Base-by-base conservation (phyloP, 257 asterid genomes). In the Gentiana straminea region DNA sequence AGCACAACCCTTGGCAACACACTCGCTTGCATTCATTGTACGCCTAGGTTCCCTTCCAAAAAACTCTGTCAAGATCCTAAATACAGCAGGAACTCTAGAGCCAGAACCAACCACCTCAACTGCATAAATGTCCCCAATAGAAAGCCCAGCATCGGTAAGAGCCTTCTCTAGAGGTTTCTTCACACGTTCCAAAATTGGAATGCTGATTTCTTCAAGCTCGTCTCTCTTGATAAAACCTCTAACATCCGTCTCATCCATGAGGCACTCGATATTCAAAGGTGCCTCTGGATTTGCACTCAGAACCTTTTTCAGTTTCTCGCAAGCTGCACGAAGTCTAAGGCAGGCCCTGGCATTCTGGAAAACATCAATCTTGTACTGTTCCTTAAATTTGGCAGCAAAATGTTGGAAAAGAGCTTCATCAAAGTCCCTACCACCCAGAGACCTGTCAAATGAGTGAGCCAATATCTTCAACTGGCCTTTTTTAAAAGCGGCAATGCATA, bases 1-100 rank as follows among this genome's bases (percentile, higher is more conserved):
- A 41, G 96, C 98, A 70, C 80, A 67, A 8, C 98, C 98, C 72
- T 91, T 91, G 52, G 96, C 88, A 57, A 91, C 95, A 72, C 95
- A 91, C 71, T 91, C 98, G 59, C 96, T 87, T 15, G 96, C 98
- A 69, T 91, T 91, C 98, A 91, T 91, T 51, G 98, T 91, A 8
- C 98, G 95, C 63, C 94, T 79, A 9, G 96, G 98, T 67, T 91
- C 96, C 78, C 77, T 81, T 10, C 87, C 84, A 24, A 87, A 91
- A 83, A 87, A 91, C 61, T 91, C 98, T 0, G 88, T 73, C 80
- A 91, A 72, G 58, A 87, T 91, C 79, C 67, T 83, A 37, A 91
- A 71, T 56, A 87, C 52, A 41, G 98, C 94, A 53, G 98, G 98
- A 38, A 87, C 95, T 39, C 98, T 80, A 64, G 98, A 87, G 33